Evolutionary conservation across 2,329 filamentous ascomycete species (phyloP), one percentile per base, ranked within the genome.

Genomic region (Neoarthrinium moseri): DNA sequence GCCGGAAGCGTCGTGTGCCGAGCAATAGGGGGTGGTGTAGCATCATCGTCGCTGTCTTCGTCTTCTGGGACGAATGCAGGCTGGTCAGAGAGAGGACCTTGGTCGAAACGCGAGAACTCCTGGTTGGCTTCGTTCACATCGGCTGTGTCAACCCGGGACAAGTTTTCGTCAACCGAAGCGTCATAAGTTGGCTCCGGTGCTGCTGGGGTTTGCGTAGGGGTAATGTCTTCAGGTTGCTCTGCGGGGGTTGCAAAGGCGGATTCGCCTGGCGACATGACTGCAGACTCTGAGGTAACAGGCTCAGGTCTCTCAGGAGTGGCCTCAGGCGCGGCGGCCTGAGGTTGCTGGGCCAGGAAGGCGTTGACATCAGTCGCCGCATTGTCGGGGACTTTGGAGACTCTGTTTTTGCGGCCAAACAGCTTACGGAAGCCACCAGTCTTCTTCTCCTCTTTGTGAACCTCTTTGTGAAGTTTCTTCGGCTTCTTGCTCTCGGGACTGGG

Each of bases 41-140:
- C 73, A 35, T 75, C 76, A 7, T 78, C 73, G 20, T 76, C 71
- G 43, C 53, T 63, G 15, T 63, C 60, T 21, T 74, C 72, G 12
- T 84, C 78, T 3, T 70, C 74, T 0, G 89, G 89, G 10, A 81
- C 75, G 60, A 95, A 95, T 1, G 91, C 89, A 3, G 94, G 92
- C 64, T 94, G 87, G 46, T 97, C 91, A 8, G 80, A 67, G 20
- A 96, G 77, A 2, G 94, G 94, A 2, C 91, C 94, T 68, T 97
- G 92, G 59, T 94, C 87, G 60, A 97, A 97, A 20, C 73, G 75
- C 13, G 78, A 71, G 54, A 83, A 83, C 46, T 84, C 84, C 10
- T 77, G 68, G 24, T 74, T 71, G n/a, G 81, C 79, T 54, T 85
- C 77, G 33, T 70, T 67, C 6, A 75, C 77, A 51, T 87, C 80